These are phyloP conservation scores for Suillus occidentalis DNA, from an alignment of 768 basidiomycete species.

Conservation along the genomic window DNA sequence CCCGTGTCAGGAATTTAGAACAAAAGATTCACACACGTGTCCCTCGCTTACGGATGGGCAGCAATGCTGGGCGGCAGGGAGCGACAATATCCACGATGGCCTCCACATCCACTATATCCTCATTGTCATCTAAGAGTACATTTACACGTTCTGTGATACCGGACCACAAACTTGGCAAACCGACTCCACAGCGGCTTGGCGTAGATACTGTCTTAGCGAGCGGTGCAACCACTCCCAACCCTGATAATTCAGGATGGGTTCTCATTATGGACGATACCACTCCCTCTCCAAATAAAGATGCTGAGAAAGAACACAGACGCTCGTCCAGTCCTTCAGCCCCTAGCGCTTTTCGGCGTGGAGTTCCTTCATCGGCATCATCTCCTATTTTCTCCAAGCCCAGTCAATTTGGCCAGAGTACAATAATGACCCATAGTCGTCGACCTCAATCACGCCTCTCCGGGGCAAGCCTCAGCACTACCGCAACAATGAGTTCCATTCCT, in stretches of 20 bases:
- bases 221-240: constrained; percentile 40
- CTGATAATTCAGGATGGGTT: constrained; percentile 80
- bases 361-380: constrained; percentile 46
- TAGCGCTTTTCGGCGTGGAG: constrained; percentile 49
- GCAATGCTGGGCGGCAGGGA: constrained; percentile 58
- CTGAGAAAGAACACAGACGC: constrained; percentile 56
- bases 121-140: constrained; percentile 23
- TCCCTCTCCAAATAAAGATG: constrained; percentile 63
- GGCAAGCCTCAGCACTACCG: constrained; percentile 53
- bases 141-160: constrained; percentile 18
- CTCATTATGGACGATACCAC: constrained; percentile 88
- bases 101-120: constrained; percentile 35
- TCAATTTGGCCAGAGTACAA: constrained; percentile 42
- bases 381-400: constrained; percentile 45
- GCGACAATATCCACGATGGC: constrained; percentile 36
- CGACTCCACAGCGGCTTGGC: constrained; percentile 41
- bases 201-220: constrained; percentile 44
- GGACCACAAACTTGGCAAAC: constrained; percentile 24
- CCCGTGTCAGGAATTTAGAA: constrained; percentile 76
- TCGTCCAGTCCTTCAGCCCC: constrained; percentile 62
- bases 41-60: constrained; percentile 80
- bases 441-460: constrained; percentile 76
- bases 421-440: constrained; percentile 50
- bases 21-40: constrained; percentile 88
- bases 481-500: constrained; percentile 60